Base-by-base conservation (phyloP, 352 stramenopile species). In the Globisporangium camurandrum region DNA sequence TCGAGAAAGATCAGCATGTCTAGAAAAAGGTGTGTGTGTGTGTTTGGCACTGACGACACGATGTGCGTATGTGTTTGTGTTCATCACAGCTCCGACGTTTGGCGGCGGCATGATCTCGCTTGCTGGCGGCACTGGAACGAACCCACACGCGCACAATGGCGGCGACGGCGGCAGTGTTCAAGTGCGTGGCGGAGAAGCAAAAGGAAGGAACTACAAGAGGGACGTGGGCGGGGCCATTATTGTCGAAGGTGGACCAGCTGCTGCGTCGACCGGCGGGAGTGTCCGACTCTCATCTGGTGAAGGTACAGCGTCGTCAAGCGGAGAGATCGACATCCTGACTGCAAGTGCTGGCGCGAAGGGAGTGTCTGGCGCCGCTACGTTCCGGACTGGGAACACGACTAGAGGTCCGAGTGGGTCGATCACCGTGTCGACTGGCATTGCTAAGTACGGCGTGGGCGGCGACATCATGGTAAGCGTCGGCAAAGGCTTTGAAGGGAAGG, bases 391-490 rank as follows among this genome's bases (percentile, higher is more conserved):
- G 30, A 84, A 78, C 24, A 75, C 84, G 23, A 76, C 74, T 10
- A 61, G 60, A 39, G 79, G 81, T 26, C 58, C 58, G 6, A 96
- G 81, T 51, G 92, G 92, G 9, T 81, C 69, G 30, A 51, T 95
- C 23, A 58, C 66, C 41, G 22, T 97, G 11, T 50, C 62, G 20
- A 96, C 92, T 19, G 93, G 93, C 17, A 74, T 70, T 27, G 67
- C 81, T 10, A 79, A 69, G 37, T 61, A 75, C 28, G 54, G 71
- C 45, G 24, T 46, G 11, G 93, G 88, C 33, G 88, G 91, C 14
- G 67, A 78, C 41, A 84, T 98, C 34, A 59, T 62, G 19, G 28
- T 95, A 9, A 69, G 45, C 41, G 84, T 94, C 57, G 94, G 94
- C 11, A 73, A 65, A 37, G 88, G 88, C n/a, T 75, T 86, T 41